Conservation (phyloP, 2,329 filamentous ascomycete species). For the Camillea tinctor region DNA sequence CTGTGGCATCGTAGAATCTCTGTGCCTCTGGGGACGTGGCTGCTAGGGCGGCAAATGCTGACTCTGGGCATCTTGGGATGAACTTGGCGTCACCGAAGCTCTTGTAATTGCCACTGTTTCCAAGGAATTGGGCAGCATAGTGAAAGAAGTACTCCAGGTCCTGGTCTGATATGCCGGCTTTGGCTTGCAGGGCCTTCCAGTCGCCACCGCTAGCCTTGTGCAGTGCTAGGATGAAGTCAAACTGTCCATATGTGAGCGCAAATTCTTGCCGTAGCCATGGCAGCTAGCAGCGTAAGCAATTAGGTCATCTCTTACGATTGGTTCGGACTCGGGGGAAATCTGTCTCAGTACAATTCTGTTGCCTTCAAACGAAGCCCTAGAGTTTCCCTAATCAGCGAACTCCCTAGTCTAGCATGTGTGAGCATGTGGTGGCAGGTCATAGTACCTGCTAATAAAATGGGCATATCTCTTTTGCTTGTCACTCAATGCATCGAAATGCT, state of each 20-base stretch:
- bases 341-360: conserved; percentile 78
- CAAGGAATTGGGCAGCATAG: conserved; percentile 76
- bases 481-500: conserved; percentile 79
- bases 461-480: conserved; percentile 85
- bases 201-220: conserved; percentile 66
- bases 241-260: conserved; percentile 37
- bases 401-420: conserved; percentile 4
- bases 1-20: conserved; percentile 65
- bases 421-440: too few relatives aligned
- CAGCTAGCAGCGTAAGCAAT: background rate
- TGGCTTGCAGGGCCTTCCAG: conserved; percentile 65
- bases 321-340: conserved; percentile 76
- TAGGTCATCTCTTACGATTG: conserved; percentile 45
- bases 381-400: background rate
- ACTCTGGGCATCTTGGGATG: conserved; percentile 67
- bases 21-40: conserved; percentile 59
- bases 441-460: conserved; percentile 79
- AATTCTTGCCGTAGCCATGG: background rate
- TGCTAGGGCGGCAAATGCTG: conserved; percentile 64
- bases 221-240: conserved; percentile 74
- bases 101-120: conserved; percentile 83
- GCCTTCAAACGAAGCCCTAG: conserved; percentile 74
- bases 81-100: conserved; percentile 85
- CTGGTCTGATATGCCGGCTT: conserved; percentile 62
- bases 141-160: conserved; percentile 70